Evolutionary conservation across 208 protist genomes (phyloP).

Genomic region (Wallacemonas sp.): DNA sequence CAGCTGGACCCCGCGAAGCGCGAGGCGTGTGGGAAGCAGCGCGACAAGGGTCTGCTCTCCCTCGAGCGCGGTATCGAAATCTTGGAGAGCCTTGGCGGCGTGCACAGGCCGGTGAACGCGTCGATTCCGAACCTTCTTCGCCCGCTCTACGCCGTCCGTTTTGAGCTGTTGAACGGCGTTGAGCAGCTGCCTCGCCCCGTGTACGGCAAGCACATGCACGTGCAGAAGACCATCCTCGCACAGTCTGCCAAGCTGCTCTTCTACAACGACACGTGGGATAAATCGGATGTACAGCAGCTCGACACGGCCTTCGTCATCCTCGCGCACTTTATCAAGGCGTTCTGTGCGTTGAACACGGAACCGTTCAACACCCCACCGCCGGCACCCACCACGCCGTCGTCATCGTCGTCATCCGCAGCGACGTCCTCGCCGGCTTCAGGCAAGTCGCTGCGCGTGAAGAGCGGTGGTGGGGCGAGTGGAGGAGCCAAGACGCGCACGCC

Average conservation of each 20-base stretch:
- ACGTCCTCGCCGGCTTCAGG: background rate
- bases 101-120: slow-evolving; percentile 8
- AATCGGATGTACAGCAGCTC: slow-evolving; percentile 54
- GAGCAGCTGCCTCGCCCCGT: slow-evolving; percentile 67
- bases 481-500: background rate
- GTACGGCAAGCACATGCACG: slow-evolving; percentile 48
- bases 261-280: slow-evolving; percentile 74
- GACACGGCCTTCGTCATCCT: slow-evolving; percentile 74
- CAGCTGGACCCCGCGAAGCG: slow-evolving; percentile 14
- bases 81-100: slow-evolving; percentile 55
- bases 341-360: slow-evolving; percentile 54
- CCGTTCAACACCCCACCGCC: slow-evolving; percentile 51
- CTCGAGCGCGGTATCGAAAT: slow-evolving; percentile 79
- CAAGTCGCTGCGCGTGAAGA: background rate
- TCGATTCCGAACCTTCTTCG: slow-evolving; percentile 45
- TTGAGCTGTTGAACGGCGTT: slow-evolving; percentile 73
- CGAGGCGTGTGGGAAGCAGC: slow-evolving; percentile 32
- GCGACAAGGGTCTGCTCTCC: slow-evolving; percentile 51
- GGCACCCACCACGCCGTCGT: background rate
- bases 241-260: slow-evolving; percentile 62
- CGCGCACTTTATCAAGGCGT: slow-evolving; percentile 76
- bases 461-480: background rate
- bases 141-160: slow-evolving; percentile 63
- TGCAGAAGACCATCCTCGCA: slow-evolving; percentile 59
- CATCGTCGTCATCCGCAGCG: slow-evolving; percentile 1